Evolutionary conservation across 2,329 filamentous ascomycete species (phyloP).

Genomic region (Dactylellina leptospora): DNA sequence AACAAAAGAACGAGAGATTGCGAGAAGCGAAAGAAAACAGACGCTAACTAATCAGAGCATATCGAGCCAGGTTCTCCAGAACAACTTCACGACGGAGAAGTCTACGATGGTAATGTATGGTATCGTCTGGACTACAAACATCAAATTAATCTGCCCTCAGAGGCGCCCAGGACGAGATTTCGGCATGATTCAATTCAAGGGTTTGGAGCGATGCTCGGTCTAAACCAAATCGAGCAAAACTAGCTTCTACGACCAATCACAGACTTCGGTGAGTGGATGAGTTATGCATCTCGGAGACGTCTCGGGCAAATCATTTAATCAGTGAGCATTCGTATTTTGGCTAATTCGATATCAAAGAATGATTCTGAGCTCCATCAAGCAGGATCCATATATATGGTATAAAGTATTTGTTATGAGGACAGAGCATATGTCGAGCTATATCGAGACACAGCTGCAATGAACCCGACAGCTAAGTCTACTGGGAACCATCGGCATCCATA

Average conservation of each 20-base stretch:
- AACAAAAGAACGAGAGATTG: background rate
- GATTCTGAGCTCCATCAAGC: too few relatives aligned
- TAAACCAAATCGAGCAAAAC: conserved; percentile 32
- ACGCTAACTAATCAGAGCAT: background rate
- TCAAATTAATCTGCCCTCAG: too few relatives aligned
- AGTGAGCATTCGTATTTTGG: too few relatives aligned
- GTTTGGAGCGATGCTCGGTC: background rate
- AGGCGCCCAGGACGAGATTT: too few relatives aligned
- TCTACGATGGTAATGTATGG: background rate
- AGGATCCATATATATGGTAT: too few relatives aligned
- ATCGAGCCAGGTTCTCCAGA: too few relatives aligned
- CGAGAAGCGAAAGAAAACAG: conserved; percentile 11
- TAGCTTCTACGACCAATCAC: conserved; percentile 12
- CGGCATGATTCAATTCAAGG: background rate
- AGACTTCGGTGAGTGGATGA: background rate
- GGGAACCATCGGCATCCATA: conserved; percentile 55
- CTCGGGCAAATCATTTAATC: conserved; percentile 7
- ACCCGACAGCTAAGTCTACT: too few relatives aligned
- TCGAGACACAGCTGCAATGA: too few relatives aligned
- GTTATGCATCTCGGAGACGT: conserved; percentile 17
- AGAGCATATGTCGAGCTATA: too few relatives aligned
- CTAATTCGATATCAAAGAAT: too few relatives aligned
- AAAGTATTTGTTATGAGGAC: too few relatives aligned
- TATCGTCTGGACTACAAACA: too few relatives aligned
- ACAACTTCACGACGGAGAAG: background rate